A percentile compares a stretch with the other conserved stretches of the same genome.
phyloP scores from a whole-genome alignment of 2,329 filamentous ascomycete genomes.

The Keithomyces neogunnii region DNA sequence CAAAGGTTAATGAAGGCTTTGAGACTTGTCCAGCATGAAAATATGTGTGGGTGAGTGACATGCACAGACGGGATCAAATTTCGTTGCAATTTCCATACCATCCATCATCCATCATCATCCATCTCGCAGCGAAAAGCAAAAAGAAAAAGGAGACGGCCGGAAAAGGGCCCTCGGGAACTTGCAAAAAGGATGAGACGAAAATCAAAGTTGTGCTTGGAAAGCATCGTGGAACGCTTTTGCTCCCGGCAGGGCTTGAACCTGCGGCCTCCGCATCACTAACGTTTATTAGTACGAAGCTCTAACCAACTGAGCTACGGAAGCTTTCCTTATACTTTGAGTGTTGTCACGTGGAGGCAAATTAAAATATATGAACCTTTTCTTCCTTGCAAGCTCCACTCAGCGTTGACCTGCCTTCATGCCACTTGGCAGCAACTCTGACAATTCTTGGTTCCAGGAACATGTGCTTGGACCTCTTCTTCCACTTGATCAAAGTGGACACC shows the following conservation, averaged over 20 bases:
- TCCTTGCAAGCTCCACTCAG: neutral
- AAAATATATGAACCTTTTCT: neutral
- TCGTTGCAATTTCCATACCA: no score
- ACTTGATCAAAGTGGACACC: no score
- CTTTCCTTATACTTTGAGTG: neutral
- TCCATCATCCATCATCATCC: no score
- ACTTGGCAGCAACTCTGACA: no score
- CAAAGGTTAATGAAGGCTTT: no score
- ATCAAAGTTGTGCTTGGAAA: neutral
- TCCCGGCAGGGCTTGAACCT: constrained; percentile 11
- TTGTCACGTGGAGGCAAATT: neutral
- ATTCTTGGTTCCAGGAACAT: no score
- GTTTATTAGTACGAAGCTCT: constrained; percentile 8
- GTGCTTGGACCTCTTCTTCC: no score
- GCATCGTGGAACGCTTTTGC: constrained; percentile 9
- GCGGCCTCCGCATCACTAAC: constrained; percentile 9
- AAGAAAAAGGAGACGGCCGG: neutral
- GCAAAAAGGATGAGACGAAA: neutral
- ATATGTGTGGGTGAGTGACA: no score
- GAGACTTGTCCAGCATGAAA: no score
- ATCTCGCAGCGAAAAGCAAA: neutral
- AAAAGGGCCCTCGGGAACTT: neutral
- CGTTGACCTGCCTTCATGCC: no score
- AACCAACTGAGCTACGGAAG: constrained; percentile 7
- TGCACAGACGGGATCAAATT: no score